These are phyloP conservation scores for Sporodiniella umbellata DNA, from an alignment of 371 early-diverging fungal genomes.

Conservation along the genomic window DNA sequence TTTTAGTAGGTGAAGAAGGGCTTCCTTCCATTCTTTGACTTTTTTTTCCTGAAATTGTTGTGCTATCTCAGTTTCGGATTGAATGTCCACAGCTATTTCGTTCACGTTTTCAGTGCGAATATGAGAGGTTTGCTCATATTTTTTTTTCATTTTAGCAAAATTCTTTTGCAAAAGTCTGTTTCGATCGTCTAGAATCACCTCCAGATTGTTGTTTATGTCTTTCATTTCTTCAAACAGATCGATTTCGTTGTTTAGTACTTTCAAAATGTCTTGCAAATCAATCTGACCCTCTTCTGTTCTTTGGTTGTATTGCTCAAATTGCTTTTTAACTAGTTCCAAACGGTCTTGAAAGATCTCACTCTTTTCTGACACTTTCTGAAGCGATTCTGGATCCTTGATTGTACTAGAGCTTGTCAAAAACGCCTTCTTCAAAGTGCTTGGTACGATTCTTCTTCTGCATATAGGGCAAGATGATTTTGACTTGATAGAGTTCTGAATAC, in stretches of 20 bases:
- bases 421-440: too few relatives aligned
- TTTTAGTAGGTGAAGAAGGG: background rate
- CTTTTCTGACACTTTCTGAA: background rate
- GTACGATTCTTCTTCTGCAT: too few relatives aligned
- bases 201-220: background rate
- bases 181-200: background rate
- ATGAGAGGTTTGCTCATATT: background rate
- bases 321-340: background rate
- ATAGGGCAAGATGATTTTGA: too few relatives aligned
- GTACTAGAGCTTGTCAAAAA: too few relatives aligned
- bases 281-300: background rate
- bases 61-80: background rate
- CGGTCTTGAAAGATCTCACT: background rate
- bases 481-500: too few relatives aligned
- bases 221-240: background rate
- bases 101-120: background rate
- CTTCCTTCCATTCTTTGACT: background rate
- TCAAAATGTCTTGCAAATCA: background rate
- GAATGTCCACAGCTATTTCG: background rate
- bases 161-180: background rate
- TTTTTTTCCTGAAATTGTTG: background rate
- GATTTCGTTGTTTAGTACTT: background rate
- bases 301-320: background rate
- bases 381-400: background rate
- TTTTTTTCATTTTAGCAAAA: background rate